phyloP scores from a whole-genome alignment of 331 rosid species.

The Prunus yedoensis region DNA sequence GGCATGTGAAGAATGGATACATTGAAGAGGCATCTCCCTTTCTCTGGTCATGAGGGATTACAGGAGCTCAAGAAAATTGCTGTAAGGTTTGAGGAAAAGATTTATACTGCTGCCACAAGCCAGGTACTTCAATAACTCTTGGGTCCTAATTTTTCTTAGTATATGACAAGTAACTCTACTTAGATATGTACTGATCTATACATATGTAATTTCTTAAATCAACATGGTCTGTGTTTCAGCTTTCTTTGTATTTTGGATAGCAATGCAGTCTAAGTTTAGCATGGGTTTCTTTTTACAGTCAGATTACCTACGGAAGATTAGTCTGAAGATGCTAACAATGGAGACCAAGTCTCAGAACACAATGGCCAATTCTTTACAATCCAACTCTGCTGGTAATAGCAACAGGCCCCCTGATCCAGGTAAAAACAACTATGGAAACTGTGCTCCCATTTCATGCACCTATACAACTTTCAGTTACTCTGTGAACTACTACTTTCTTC shows the following conservation, averaged over 20 bases:
- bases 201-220: neutral
- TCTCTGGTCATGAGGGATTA: conserved; percentile 57
- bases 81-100: conserved; percentile 74
- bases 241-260: neutral
- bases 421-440: conserved; percentile 20
- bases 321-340: conserved; percentile 81
- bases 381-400: conserved; percentile 52
- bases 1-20: conserved; percentile 59
- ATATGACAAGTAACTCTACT: neutral
- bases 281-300: too few species aligned
- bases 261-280: neutral
- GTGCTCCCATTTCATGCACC: neutral
- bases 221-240: neutral
- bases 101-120: conserved; percentile 52
- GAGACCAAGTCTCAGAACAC: conserved; percentile 51
- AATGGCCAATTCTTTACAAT: conserved; percentile 34
- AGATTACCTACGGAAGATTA: conserved; percentile 60
- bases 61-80: conserved; percentile 56
- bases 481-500: neutral
- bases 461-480: neutral
- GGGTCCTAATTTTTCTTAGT: neutral
- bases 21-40: conserved; percentile 56
- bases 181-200: neutral
- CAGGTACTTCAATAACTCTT: conserved; percentile 46
- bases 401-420: conserved; percentile 56